These are phyloP conservation scores for Heterobasidion annosum DNA, from an alignment of 1,284 basidiomycete genomes.

Conservation along the genomic window DNA sequence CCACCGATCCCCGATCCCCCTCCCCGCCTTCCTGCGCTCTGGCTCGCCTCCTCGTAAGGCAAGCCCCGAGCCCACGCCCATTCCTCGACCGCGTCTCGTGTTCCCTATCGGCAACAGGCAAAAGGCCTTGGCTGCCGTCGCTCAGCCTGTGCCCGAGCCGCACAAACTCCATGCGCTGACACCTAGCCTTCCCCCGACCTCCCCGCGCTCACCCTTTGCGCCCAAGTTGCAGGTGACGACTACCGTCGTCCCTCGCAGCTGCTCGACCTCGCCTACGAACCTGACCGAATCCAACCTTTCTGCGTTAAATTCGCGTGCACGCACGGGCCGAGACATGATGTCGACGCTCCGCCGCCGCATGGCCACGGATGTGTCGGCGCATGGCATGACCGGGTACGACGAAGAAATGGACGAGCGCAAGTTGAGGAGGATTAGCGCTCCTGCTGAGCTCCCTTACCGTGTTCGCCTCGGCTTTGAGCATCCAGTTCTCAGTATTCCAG, in stretches of 20 bases:
- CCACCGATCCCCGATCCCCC: slow-evolving; percentile 20
- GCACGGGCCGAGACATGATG: slow-evolving; percentile 55
- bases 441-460: slow-evolving; percentile 25
- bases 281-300: slow-evolving; percentile 46
- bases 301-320: slow-evolving; percentile 41
- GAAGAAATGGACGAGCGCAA: slow-evolving; percentile 22
- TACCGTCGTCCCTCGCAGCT: slow-evolving; percentile 36
- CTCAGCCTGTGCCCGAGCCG: neutral
- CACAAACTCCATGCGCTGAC: neutral
- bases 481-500: slow-evolving; percentile 25
- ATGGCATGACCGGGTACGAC: slow-evolving; percentile 14
- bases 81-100: slow-evolving; percentile 1
- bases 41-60: slow-evolving; percentile 8
- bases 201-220: slow-evolving; percentile 22
- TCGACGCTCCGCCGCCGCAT: slow-evolving; percentile 48
- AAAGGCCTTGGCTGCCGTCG: neutral
- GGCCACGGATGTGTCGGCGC: slow-evolving; percentile 12
- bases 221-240: slow-evolving; percentile 41
- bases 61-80: slow-evolving; percentile 1
- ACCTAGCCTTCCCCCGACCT: neutral
- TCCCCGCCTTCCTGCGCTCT: slow-evolving; percentile 36
- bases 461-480: slow-evolving; percentile 25
- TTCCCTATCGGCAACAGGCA: neutral
- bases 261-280: slow-evolving; percentile 31
- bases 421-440: slow-evolving; percentile 26